Evolutionary conservation across 2,329 filamentous ascomycete genomes (phyloP).

Genomic region (Beauveria sp.): DNA sequence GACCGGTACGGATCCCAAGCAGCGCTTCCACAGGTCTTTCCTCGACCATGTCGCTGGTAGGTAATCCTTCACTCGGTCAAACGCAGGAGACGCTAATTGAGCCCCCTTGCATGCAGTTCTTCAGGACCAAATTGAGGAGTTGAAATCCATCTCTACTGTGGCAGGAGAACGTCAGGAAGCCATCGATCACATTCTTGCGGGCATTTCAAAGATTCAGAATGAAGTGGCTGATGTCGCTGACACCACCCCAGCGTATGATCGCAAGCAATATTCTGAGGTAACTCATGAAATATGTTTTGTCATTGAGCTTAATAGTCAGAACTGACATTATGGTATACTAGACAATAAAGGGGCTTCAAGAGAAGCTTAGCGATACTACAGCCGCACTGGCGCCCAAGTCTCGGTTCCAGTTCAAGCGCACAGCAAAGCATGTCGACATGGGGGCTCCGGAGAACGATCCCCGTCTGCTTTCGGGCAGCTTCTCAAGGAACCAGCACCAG

Average conservation of each 20-base stretch:
- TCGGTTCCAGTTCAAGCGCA: conserved; percentile 71
- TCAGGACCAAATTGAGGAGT: conserved; percentile 64
- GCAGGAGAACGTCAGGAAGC: conserved; percentile 72
- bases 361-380: conserved; percentile 66
- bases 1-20: conserved; percentile 40
- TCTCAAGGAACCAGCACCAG: conserved; percentile 20
- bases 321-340: conserved; percentile 23
- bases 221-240: conserved; percentile 78
- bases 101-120: conserved; percentile 47
- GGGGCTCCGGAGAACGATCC: conserved; percentile 35
- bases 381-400: conserved; percentile 63
- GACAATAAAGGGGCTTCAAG: conserved; percentile 73
- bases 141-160: conserved; percentile 53
- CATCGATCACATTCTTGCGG: conserved; percentile 69
- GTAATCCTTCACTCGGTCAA: conserved; percentile 13
- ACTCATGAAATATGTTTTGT: neutral
- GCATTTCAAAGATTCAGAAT: conserved; percentile 72
- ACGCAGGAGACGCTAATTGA: neutral
- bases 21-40: conserved; percentile 80
- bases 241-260: conserved; percentile 82
- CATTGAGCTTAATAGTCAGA: neutral
- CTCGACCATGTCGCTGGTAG: conserved; percentile 65
- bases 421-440: conserved; percentile 32
- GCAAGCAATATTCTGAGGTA: conserved; percentile 76
- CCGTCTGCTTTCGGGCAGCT: conserved; percentile 30